These are phyloP conservation scores for Tolypocladium amazonense DNA, from an alignment of 2,329 filamentous ascomycete species.

Conservation along the genomic window DNA sequence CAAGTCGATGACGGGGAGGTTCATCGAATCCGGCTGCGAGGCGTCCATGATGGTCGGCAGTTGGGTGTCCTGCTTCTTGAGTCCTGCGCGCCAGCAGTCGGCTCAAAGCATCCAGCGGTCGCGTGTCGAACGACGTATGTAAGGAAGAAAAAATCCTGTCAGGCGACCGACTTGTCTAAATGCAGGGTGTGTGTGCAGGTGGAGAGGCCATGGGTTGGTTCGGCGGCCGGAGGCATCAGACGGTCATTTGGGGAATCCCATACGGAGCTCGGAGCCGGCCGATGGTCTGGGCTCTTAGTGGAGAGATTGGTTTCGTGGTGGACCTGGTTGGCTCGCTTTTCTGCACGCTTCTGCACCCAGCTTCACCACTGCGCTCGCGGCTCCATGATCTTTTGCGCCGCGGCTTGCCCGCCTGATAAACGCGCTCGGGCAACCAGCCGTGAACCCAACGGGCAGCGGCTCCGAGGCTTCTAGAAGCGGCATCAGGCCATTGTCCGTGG, in stretches of 20 bases:
- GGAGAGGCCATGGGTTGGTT: neutral
- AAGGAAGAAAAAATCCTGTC: too few species aligned
- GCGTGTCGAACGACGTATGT: too few species aligned
- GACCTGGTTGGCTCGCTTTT: neutral
- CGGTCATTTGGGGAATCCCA: neutral
- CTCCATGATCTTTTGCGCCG: neutral
- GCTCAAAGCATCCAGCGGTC: neutral
- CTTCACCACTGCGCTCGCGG: neutral
- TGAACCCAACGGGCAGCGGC: neutral
- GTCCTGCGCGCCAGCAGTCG: neutral
- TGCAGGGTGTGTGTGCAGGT: neutral
- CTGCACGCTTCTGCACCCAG: neutral
- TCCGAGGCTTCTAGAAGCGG: neutral
- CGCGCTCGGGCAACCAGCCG: neutral
- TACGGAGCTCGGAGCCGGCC: constrained; percentile 5
- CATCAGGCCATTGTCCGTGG: neutral
- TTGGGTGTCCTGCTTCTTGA: neutral
- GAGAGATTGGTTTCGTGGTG: neutral
- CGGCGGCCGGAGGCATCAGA: neutral
- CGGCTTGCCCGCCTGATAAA: neutral
- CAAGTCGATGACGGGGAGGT: constrained; percentile 49
- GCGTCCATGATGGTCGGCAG: constrained; percentile 9
- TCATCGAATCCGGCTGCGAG: constrained; percentile 31
- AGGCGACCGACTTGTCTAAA: neutral
- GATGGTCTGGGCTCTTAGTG: neutral